A percentile compares a stretch with the other conserved stretches of the same genome.
phyloP scores from a whole-genome alignment of 371 early-diverging fungal species.

The Parasitella parasitica region DNA sequence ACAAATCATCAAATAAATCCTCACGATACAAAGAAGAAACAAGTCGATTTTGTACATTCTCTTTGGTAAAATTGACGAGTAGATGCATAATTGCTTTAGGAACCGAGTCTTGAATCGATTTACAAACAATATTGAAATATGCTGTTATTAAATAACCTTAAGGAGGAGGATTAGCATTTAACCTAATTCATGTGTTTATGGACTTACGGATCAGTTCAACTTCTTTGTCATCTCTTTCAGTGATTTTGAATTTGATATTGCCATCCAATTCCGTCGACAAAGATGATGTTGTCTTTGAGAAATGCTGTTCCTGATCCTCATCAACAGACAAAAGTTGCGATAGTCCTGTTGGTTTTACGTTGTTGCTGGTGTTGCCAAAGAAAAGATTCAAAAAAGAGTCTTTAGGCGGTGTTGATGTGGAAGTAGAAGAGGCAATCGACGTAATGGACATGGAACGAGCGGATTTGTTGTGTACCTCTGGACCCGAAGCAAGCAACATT shows the following conservation, averaged over 20 bases:
- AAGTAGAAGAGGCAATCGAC: neutral
- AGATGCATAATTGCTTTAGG: constrained; percentile 94
- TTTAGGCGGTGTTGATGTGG: constrained; percentile 12
- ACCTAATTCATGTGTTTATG: neutral
- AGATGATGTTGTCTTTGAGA: neutral
- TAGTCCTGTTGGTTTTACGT: constrained; percentile 1
- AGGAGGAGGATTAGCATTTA: neutral
- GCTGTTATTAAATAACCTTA: constrained; percentile 70
- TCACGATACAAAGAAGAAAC: constrained; percentile 85
- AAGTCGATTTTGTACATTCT: constrained; percentile 78
- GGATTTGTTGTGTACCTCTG: neutral
- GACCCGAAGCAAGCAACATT: neutral
- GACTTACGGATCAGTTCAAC: constrained; percentile 77
- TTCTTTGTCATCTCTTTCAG: constrained; percentile 79
- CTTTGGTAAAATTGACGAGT: constrained; percentile 75
- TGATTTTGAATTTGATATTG: constrained; percentile 19
- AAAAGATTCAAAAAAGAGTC: constrained; percentile 66
- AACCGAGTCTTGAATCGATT: constrained; percentile 84
- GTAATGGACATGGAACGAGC: constrained; percentile 24
- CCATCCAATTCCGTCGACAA: neutral
- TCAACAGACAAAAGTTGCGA: constrained; percentile 8
- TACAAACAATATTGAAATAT: constrained; percentile 87
- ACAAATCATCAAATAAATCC: constrained; percentile 66
- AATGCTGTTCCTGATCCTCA: neutral
- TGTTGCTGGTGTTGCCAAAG: constrained; percentile 45